Conservation (phyloP, 2,329 filamentous ascomycete genomes). For the Aspergillus pseudotamarii region DNA sequence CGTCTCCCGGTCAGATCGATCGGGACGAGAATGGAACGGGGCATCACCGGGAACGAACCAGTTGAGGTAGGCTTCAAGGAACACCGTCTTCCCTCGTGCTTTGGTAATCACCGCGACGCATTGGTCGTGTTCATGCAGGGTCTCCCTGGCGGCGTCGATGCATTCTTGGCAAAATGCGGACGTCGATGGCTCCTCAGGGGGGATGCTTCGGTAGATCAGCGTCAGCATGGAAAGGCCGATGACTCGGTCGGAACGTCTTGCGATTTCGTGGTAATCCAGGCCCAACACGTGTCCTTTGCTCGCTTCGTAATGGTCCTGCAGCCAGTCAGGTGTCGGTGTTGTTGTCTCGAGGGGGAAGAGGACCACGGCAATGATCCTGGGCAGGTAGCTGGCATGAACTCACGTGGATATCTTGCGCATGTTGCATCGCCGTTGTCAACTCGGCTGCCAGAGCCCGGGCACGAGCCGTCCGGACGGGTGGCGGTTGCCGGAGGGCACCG, state of each 20-base stretch:
- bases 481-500: conserved; percentile 14
- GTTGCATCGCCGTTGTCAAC: neutral
- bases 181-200: neutral
- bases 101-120: conserved; percentile 10
- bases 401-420: neutral
- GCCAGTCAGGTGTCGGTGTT: no score
- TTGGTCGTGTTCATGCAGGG: conserved; percentile 9
- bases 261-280: neutral
- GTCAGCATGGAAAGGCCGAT: conserved; percentile 4
- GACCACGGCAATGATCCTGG: no score
- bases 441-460: conserved; percentile 12
- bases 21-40: no score
- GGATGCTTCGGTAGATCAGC: conserved; percentile 15
- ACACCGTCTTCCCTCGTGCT: neutral
- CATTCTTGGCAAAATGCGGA: conserved; percentile 9
- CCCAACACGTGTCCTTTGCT: neutral
- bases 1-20: no score
- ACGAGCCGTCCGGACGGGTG: conserved; percentile 6
- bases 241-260: neutral
- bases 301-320: no score
- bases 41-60: neutral
- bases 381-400: no score
- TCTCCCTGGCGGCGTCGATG: conserved; percentile 8
- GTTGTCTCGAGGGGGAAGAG: no score
- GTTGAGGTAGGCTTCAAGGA: conserved; percentile 14